These are phyloP conservation scores for Gaertneriomyces semiglobifer DNA, from an alignment of 192 early-diverging fungal species.

Conservation along the genomic window DNA sequence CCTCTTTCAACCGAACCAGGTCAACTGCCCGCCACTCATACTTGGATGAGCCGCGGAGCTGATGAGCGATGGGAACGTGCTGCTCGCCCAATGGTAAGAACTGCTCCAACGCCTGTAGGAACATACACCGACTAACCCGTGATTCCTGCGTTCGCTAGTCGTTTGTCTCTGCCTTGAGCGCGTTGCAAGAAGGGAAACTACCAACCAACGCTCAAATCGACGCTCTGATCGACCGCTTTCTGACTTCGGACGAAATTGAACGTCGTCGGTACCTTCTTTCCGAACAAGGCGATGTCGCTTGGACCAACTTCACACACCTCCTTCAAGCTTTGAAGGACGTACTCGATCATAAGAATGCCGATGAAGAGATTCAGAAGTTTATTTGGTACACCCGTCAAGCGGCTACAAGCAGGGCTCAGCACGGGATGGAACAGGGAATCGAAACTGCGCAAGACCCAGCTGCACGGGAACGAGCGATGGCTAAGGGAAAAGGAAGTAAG, in stretches of 20 bases:
- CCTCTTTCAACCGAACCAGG: too few species aligned
- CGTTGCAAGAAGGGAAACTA: constrained; percentile 36
- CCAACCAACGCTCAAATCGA: constrained; percentile 41
- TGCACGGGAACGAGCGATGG: too few species aligned
- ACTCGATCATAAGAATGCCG: constrained; percentile 37
- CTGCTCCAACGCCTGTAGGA: too few species aligned
- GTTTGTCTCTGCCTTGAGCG: constrained; percentile 24
- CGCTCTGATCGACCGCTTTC: constrained; percentile 21
- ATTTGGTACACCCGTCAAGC: constrained; percentile 28
- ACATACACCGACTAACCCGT: too few species aligned
- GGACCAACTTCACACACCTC: constrained; percentile 25
- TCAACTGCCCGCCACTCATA: too few species aligned
- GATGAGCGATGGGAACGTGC: too few species aligned
- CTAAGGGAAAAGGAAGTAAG: neutral
- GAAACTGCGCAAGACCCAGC: neutral
- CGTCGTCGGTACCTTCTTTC: neutral
- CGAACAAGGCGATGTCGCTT: constrained; percentile 6
- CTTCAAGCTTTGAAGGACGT: constrained; percentile 19
- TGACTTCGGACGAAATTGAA: constrained; percentile 6
- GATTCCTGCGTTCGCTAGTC: too few species aligned
- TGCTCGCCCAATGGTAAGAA: too few species aligned
- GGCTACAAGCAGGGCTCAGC: neutral
- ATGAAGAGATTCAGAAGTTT: constrained; percentile 39
- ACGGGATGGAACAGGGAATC: neutral
- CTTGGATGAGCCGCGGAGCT: too few species aligned